phyloP scores from a whole-genome alignment of 164 flowering plant species.

The Vitis vinifera region DNA sequence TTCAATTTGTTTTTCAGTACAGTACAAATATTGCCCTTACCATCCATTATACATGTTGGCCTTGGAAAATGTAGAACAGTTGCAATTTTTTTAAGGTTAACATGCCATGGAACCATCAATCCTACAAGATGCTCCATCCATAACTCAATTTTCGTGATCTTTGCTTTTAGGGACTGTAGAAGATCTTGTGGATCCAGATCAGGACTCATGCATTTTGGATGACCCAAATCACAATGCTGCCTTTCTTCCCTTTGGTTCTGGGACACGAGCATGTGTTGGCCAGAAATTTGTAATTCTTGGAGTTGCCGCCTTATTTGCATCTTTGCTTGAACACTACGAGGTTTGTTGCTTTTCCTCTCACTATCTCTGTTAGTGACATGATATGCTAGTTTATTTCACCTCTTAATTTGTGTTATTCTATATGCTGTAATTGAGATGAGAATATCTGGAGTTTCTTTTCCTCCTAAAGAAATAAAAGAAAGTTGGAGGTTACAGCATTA shows the following conservation, averaged over 20 bases:
- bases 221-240: constrained; percentile 46
- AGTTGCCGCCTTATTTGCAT: constrained; percentile 50
- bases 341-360: constrained; percentile 22
- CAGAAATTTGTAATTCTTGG: constrained; percentile 52
- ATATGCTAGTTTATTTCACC: background rate
- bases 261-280: constrained; percentile 61
- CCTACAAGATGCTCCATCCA: background rate
- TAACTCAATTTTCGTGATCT: background rate
- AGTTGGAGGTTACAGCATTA: too few species aligned
- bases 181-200: constrained; percentile 8
- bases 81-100: background rate
- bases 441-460: too few species aligned
- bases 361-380: background rate
- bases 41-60: too few species aligned
- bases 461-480: too few species aligned
- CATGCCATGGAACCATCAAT: background rate
- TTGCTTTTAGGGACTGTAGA: constrained; percentile 17
- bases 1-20: too few species aligned
- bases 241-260: constrained; percentile 72
- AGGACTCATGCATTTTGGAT: constrained; percentile 29
- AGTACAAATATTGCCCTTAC: too few species aligned
- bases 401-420: background rate
- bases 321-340: constrained; percentile 58
- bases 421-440: too few species aligned
- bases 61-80: background rate